A percentile compares a stretch with the other conserved stretches of the same genome.
Evolutionary conservation across 2,329 filamentous ascomycete species (phyloP).

Genomic region (Sclerotinia spermophila): DNA sequence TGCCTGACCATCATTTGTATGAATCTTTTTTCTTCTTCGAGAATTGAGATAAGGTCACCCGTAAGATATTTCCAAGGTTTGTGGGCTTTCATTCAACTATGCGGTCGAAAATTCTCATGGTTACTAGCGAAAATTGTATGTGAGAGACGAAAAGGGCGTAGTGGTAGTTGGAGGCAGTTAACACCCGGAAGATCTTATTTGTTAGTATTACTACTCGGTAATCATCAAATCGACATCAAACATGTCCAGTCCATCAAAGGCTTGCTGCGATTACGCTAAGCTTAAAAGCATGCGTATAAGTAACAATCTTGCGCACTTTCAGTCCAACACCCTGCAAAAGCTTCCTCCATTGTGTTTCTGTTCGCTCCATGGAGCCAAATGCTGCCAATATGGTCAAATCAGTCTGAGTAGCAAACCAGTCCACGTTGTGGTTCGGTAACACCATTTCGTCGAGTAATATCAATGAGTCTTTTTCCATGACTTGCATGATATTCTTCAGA

Average conservation of each 20-base stretch:
- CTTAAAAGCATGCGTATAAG: neutral
- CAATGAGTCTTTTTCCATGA: conserved; percentile 39
- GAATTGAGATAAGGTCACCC: too few species aligned
- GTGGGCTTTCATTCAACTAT: neutral
- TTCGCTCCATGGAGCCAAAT: conserved; percentile 39
- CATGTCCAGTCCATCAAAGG: neutral
- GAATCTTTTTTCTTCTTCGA: too few species aligned
- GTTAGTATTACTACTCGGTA: too few species aligned
- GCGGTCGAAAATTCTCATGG: neutral
- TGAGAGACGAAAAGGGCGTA: too few species aligned
- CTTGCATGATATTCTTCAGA: conserved; percentile 36
- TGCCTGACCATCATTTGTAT: neutral
- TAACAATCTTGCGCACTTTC: conserved; percentile 2
- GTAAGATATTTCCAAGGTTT: neutral
- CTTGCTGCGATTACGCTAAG: neutral
- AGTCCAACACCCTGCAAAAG: conserved; percentile 19
- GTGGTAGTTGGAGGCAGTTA: too few species aligned
- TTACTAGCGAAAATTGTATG: neutral
- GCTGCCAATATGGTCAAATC: conserved; percentile 41
- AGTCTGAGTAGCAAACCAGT: conserved; percentile 35
- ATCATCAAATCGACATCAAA: neutral
- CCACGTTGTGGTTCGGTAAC: conserved; percentile 38
- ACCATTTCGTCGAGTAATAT: conserved; percentile 45
- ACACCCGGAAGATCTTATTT: too few species aligned
- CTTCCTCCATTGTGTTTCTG: conserved; percentile 37